Percentiles rank a stretch among this genome's conserved stretches.
Evolutionary conservation across 257 asterid genomes (phyloP).

Genomic region (Fraxinus americana): DNA sequence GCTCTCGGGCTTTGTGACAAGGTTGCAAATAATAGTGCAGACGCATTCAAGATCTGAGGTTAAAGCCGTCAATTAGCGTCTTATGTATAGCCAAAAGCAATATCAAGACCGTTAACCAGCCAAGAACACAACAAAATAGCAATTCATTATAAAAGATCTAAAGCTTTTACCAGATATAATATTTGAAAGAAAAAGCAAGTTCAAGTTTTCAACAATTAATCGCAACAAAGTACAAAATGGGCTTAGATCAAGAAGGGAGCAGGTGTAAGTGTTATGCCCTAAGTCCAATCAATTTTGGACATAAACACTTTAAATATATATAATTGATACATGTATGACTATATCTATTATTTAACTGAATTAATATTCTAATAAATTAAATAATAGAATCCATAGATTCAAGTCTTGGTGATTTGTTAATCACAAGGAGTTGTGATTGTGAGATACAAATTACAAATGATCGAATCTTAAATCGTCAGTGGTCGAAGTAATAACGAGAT

Average conservation of each 20-base stretch:
- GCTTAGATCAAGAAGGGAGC: neutral
- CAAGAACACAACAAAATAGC: neutral
- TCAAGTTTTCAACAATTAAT: neutral
- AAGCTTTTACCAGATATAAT: neutral
- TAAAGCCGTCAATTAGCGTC: conserved; percentile 14
- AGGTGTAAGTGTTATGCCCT: no score
- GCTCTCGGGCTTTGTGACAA: conserved; percentile 78
- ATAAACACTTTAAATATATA: no score
- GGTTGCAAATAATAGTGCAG: conserved; percentile 82
- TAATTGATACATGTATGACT: no score
- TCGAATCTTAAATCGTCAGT: no score
- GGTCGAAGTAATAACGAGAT: no score
- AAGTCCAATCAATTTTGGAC: no score
- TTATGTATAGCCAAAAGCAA: conserved; percentile 5
- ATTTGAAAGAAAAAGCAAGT: neutral
- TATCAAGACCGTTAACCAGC: conserved; percentile 7
- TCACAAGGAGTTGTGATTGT: no score
- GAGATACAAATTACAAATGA: no score
- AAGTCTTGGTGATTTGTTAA: no score
- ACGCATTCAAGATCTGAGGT: conserved; percentile 85
- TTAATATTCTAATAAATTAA: no score
- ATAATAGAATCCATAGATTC: no score
- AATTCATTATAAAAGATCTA: conserved; percentile 67
- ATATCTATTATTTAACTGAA: no score
- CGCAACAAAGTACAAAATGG: neutral